Base-by-base conservation (phyloP, 768 basidiomycete genomes). In the Leccinum subgranulosum region DNA sequence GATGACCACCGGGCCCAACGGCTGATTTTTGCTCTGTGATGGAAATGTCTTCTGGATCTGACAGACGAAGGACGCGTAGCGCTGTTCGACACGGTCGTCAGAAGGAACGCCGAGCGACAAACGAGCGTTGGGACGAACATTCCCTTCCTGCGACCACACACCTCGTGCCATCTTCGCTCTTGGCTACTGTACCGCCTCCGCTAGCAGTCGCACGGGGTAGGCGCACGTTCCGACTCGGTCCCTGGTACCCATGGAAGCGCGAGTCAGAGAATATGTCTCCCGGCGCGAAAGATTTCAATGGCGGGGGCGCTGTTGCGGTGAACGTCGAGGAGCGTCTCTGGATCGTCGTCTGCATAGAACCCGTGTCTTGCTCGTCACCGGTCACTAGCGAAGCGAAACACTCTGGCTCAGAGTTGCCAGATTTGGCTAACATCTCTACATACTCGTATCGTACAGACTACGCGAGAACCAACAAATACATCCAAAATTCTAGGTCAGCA, bases 141-240 rank as follows among this genome's bases (percentile, higher is more conserved):
- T 90, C 90, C 71, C 82, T 84, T n/a, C 90, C 89, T 1, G 89
- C 83, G 11, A 91, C 86, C 2, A 84, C 88, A 71, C 87, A 89
- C 64, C 84, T 73, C 36, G 64, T 66, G 1, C 84, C 86, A 63
- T 91, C 89, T 59, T 85, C 84, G 60, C 80, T 85, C 64, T 80
- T 84, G 23, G 87, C 80, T 46, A 92, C 82, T 1, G 83, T 75
- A 0, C 87, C 88, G 33, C 86, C 86, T 50, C 89, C 87, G 57
- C 69, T 75, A 2, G 83, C 71, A 23, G 84, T 81, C 25, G 81
- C 85, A n/a, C 85, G 78, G 12, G 78, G 75, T 15, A 88, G 71
- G 14, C 84, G 84, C 23, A 86, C 85, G 61, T 77, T 82, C 33
- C 85, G 79, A 19, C 69, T 70, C 1, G 78, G 75, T 19, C 79